These are phyloP conservation scores for Diaporthe batatas DNA, from an alignment of 2,329 filamentous ascomycete genomes.

Conservation along the genomic window DNA sequence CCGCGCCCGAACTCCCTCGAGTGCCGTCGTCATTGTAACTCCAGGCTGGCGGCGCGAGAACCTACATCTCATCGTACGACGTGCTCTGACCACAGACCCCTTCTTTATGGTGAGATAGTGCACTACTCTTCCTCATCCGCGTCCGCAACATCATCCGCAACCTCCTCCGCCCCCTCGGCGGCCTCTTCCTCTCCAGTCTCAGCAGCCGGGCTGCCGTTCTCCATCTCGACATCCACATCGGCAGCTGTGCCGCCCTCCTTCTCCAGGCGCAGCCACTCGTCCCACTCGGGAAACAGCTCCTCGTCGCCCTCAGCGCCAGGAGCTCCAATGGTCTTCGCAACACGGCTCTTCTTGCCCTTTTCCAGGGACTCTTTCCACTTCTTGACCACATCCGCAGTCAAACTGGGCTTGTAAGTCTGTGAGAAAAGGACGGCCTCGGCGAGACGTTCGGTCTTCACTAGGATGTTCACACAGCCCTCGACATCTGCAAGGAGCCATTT, in stretches of 20 bases:
- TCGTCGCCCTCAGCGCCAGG: slow-evolving; percentile 80
- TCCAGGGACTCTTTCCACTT: slow-evolving; percentile 89
- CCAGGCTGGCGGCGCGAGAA: not conserved
- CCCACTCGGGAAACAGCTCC: slow-evolving; percentile 96
- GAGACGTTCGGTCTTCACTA: slow-evolving; percentile 81
- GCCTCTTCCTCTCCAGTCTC: slow-evolving; percentile 47
- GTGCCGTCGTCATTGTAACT: slow-evolving; percentile 17
- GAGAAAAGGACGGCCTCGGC: slow-evolving; percentile 92
- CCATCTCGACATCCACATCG: slow-evolving; percentile 44
- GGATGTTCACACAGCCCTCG: slow-evolving; percentile 82
- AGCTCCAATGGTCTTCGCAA: slow-evolving; percentile 84
- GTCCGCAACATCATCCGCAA: slow-evolving; percentile 24
- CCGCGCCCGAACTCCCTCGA: not conserved
- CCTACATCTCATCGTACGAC: not conserved
- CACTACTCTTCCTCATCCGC: slow-evolving; percentile 42
- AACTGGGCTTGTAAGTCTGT: slow-evolving; percentile 93
- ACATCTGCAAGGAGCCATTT: slow-evolving; percentile 90
- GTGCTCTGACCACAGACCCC: not conserved
- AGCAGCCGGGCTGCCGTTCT: slow-evolving; percentile 46
- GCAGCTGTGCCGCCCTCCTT: slow-evolving; percentile 70
- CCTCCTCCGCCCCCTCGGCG: slow-evolving; percentile 43
- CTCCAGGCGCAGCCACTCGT: slow-evolving; percentile 88
- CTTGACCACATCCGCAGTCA: slow-evolving; percentile 75
- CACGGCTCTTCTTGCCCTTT: slow-evolving; percentile 85
- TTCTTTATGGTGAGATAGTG: slow-evolving; percentile 28